Evolutionary conservation across 2,329 filamentous ascomycete genomes (phyloP).

Genomic region (Beauveria scarabaeidicola): DNA sequence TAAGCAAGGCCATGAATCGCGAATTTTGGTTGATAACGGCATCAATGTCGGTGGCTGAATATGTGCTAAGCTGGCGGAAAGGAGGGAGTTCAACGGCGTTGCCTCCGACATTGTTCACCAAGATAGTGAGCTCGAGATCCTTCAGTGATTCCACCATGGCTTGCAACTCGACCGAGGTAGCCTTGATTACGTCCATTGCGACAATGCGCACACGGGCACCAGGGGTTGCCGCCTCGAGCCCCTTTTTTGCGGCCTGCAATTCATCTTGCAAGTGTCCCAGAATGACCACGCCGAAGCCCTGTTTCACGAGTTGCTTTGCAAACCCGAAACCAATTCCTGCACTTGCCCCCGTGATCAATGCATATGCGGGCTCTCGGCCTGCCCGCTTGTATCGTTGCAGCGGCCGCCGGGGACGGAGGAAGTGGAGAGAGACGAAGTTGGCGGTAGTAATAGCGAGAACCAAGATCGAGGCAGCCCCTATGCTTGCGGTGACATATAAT

Average conservation of each 20-base stretch:
- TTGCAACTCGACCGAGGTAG: not conserved
- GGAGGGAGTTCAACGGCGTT: not conserved
- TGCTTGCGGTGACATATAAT: not conserved
- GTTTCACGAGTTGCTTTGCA: not conserved
- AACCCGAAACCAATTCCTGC: not conserved
- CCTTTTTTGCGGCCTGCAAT: conserved; percentile 19
- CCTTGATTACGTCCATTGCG: conserved; percentile 21
- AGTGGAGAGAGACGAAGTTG: not conserved
- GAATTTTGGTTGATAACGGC: not conserved
- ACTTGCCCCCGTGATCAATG: not conserved
- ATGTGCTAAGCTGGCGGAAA: not conserved
- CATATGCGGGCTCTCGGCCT: not conserved
- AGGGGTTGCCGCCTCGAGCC: conserved; percentile 16
- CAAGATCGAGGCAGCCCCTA: conserved; percentile 16
- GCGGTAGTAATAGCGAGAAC: conserved; percentile 19
- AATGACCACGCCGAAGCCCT: not conserved
- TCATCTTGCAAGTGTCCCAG: conserved; percentile 17
- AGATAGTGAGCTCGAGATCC: not conserved
- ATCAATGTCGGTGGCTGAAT: not conserved
- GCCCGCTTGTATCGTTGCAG: not conserved
- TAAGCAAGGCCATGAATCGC: not conserved
- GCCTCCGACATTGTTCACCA: not conserved
- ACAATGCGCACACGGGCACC: conserved; percentile 20
- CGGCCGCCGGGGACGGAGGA: not conserved
- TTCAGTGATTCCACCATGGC: not conserved